phyloP scores from a whole-genome alignment of 257 asterid genomes.

The Perilla frutescens region DNA sequence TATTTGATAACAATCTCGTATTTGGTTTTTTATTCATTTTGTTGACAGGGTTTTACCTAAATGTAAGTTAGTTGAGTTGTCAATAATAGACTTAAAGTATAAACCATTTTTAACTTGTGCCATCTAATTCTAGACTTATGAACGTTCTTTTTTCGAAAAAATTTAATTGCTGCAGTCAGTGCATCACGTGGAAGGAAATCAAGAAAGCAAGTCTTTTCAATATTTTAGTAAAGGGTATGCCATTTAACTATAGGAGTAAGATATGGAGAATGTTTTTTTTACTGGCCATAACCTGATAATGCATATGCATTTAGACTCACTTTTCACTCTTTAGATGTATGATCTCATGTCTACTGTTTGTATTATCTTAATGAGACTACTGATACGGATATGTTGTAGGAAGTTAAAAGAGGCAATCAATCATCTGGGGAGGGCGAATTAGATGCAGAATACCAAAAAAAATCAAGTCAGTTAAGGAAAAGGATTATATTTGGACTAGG shows the following conservation, averaged over 20 bases:
- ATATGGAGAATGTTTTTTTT: constrained; percentile 23
- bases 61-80: not conserved
- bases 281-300: not conserved
- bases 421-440: constrained; percentile 43
- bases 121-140: constrained; percentile 1
- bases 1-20: not conserved
- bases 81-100: not conserved
- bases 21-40: not conserved
- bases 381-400: constrained; percentile 66
- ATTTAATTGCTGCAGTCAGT: constrained; percentile 15
- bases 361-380: constrained; percentile 39
- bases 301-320: not conserved
- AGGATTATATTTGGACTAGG: constrained; percentile 88
- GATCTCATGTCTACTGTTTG: constrained; percentile 24
- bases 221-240: constrained; percentile 4
- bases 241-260: constrained; percentile 10
- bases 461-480: constrained; percentile 73
- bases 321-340: constrained; percentile 4
- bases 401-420: constrained; percentile 56
- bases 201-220: constrained; percentile 9
- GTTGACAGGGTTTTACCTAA: not conserved
- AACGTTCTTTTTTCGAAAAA: constrained; percentile 9
- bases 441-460: constrained; percentile 49
- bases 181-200: constrained; percentile 17
- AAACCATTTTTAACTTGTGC: not conserved